A percentile compares a stretch with the other conserved stretches of the same genome.
phyloP scores from a whole-genome alignment of 441 rosid species.

The Erysimum cheiri region DNA sequence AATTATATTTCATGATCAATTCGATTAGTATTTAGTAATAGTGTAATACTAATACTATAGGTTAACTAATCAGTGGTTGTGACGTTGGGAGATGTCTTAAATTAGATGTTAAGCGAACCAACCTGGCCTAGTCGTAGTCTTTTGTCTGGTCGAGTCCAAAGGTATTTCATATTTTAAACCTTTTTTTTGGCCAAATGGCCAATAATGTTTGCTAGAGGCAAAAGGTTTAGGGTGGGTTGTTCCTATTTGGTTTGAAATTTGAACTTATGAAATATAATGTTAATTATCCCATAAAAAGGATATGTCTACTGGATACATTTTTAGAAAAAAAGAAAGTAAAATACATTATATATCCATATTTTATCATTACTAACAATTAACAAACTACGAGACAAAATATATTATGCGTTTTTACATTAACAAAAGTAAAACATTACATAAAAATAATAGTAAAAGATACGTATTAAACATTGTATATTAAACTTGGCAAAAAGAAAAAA shows the following conservation, averaged over 20 bases:
- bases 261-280: background rate
- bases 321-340: too few relatives aligned
- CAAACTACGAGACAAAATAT: background rate
- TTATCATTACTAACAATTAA: background rate
- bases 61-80: background rate
- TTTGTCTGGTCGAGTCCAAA: constrained; percentile 10
- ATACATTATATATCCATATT: background rate
- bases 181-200: background rate
- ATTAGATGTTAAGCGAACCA: background rate
- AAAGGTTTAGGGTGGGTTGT: background rate
- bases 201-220: background rate
- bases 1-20: background rate
- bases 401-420: background rate
- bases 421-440: background rate
- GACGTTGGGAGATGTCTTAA: background rate
- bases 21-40: too few relatives aligned
- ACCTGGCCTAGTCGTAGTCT: background rate
- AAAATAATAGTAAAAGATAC: too few relatives aligned
- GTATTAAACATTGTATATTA: too few relatives aligned
- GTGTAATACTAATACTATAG: background rate
- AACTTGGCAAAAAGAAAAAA: background rate
- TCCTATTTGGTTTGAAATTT: background rate
- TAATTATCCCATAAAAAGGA: background rate
- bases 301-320: background rate
- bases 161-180: background rate